Percentiles rank a stretch among this genome's conserved stretches.
These are phyloP conservation scores for Yamadazyma songkhlaensis DNA, from an alignment of 1,139 yeast species.

Conservation along the genomic window DNA sequence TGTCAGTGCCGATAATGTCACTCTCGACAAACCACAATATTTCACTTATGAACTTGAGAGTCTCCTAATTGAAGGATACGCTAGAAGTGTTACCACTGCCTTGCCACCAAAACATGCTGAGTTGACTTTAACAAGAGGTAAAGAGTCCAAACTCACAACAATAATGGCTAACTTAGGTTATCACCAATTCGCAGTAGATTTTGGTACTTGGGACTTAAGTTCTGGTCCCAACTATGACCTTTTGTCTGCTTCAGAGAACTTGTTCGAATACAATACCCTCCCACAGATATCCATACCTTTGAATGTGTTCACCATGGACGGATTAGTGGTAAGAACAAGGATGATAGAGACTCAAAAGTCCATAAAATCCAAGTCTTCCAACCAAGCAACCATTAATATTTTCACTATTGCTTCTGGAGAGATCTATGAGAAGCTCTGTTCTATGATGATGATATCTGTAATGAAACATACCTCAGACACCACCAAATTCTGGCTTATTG, in stretches of 20 bases:
- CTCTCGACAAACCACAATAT: constrained; percentile 11
- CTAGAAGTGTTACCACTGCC: constrained; percentile 39
- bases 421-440: constrained; percentile 66
- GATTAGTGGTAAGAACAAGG: constrained; percentile 45
- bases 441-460: constrained; percentile 80
- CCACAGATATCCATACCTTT: constrained; percentile 19
- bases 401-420: constrained; percentile 83
- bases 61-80: constrained; percentile 70
- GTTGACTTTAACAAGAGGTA: constrained; percentile 42
- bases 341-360: constrained; percentile 3
- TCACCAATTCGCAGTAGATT: constrained; percentile 65
- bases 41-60: constrained; percentile 35
- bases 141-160: constrained; percentile 57
- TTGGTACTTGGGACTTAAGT: constrained; percentile 60
- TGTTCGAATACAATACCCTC: constrained; percentile 23
- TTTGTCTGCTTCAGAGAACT: constrained; percentile 30
- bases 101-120: constrained; percentile 51
- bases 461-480: constrained; percentile 61
- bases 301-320: constrained; percentile 40
- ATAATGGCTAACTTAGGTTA: constrained; percentile 78
- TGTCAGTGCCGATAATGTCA: constrained; percentile 62
- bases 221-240: constrained; percentile 34
- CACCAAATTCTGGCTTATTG: constrained; percentile 86
- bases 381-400: constrained; percentile 69
- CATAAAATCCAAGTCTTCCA: too few relatives aligned